Percentiles rank a stretch among this genome's conserved stretches.
Conservation (phyloP, 306 rosid genomes). For the cucumber (Cucumis sativus) region DNA sequence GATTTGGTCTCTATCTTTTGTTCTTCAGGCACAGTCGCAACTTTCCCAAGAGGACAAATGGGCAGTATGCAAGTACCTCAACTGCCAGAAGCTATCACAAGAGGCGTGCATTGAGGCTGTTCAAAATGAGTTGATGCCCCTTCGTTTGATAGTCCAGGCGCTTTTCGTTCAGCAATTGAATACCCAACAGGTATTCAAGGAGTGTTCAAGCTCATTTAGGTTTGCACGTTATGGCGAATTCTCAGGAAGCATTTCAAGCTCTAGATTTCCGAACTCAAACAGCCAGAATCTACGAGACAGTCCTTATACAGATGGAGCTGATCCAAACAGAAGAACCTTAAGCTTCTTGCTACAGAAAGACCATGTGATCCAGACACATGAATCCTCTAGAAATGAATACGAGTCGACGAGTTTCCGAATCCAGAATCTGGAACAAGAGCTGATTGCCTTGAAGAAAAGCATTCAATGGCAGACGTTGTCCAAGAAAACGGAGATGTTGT, state of each 20-base stretch:
- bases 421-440: slow-evolving; percentile 67
- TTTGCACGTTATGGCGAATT: slow-evolving; percentile 43
- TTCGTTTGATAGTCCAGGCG: slow-evolving; percentile 77
- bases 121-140: slow-evolving; percentile 82
- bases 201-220: slow-evolving; percentile 72
- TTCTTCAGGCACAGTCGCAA: slow-evolving; percentile 37
- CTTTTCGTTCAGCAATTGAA: slow-evolving; percentile 70
- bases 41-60: slow-evolving; percentile 69
- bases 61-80: slow-evolving; percentile 61
- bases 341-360: slow-evolving; percentile 53
- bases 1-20: background rate
- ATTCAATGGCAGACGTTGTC: slow-evolving; percentile 42
- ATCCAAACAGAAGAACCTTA: slow-evolving; percentile 36
- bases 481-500: slow-evolving; percentile 29
- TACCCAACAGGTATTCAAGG: slow-evolving; percentile 73
- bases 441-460: slow-evolving; percentile 52
- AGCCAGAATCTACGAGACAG: slow-evolving; percentile 44
- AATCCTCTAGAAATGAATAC: slow-evolving; percentile 41
- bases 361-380: slow-evolving; percentile 25
- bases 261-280: slow-evolving; percentile 44
- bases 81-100: slow-evolving; percentile 65
- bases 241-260: slow-evolving; percentile 58
- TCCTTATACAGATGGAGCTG: slow-evolving; percentile 49
- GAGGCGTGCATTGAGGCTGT: slow-evolving; percentile 84
- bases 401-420: slow-evolving; percentile 86